These are phyloP conservation scores for Hibiscus tridactylites DNA, from an alignment of 345 rosid genomes.

Conservation along the genomic window DNA sequence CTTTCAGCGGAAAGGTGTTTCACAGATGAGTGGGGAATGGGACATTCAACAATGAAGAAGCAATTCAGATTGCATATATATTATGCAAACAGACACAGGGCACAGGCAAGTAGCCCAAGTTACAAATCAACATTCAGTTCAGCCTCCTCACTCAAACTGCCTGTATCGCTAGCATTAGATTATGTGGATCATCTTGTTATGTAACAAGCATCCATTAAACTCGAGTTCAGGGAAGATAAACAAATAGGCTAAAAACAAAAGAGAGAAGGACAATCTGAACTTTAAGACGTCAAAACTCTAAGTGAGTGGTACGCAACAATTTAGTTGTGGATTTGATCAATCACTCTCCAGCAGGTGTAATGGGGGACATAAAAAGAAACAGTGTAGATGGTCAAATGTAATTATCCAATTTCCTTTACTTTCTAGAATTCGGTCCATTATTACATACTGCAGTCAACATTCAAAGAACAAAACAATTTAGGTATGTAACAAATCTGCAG, in stretches of 20 bases:
- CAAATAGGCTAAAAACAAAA: background rate
- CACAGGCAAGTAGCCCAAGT: background rate
- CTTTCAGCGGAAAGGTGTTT: background rate
- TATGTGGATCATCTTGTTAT: background rate
- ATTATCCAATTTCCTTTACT: background rate
- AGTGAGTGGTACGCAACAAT: background rate
- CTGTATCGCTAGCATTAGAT: background rate
- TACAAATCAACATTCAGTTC: background rate
- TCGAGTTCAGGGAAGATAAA: background rate
- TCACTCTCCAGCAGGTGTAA: background rate
- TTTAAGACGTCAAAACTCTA: background rate
- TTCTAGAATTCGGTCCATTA: background rate
- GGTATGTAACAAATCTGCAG: constrained; percentile 2
- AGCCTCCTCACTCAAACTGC: background rate
- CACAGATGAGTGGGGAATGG: background rate
- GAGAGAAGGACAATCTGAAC: background rate
- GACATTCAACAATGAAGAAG: constrained; percentile 2
- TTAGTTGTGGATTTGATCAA: background rate
- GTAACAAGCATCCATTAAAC: background rate
- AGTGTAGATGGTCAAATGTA: background rate
- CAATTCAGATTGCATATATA: background rate
- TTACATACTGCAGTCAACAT: constrained; percentile 11
- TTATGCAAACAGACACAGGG: background rate
- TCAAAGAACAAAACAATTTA: constrained; percentile 14
- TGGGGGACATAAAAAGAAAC: background rate